These are phyloP conservation scores for Solanum chacoense DNA, from an alignment of 305 asterid species.

Conservation along the genomic window DNA sequence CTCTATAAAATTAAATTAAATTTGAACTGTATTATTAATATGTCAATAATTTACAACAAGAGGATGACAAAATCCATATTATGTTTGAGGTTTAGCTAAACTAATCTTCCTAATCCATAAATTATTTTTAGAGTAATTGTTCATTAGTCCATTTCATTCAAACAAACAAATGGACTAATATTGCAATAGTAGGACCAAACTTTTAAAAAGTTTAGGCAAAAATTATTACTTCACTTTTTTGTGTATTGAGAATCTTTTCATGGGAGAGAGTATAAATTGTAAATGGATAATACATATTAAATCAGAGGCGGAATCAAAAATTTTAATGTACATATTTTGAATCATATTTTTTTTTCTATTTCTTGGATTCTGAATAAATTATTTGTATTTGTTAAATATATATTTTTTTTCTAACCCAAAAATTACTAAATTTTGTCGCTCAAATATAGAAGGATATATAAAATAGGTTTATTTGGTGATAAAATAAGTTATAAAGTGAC, in stretches of 20 bases:
- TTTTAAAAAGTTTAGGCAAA: not conserved
- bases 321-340: rapidly evolving
- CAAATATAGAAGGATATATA: not conserved
- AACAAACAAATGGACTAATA: not conserved
- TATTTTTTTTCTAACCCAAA: no score
- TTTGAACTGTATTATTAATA: not conserved
- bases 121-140: not conserved
- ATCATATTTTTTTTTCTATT: no score
- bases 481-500: not conserved
- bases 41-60: not conserved
- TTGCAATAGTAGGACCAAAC: not conserved
- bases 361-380: no score
- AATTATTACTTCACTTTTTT: not conserved
- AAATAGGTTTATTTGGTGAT: no score
- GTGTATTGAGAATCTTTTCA: not conserved
- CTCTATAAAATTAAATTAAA: not conserved
- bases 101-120: not conserved
- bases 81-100: not conserved
- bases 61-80: not conserved
- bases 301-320: not conserved
- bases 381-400: no score
- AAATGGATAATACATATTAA: not conserved
- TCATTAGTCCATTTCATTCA: not conserved
- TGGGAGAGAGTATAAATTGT: not conserved
- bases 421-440: not conserved